Evolutionary conservation across 2,329 filamentous ascomycete species (phyloP).

Genomic region (Alternaria sp.): DNA sequence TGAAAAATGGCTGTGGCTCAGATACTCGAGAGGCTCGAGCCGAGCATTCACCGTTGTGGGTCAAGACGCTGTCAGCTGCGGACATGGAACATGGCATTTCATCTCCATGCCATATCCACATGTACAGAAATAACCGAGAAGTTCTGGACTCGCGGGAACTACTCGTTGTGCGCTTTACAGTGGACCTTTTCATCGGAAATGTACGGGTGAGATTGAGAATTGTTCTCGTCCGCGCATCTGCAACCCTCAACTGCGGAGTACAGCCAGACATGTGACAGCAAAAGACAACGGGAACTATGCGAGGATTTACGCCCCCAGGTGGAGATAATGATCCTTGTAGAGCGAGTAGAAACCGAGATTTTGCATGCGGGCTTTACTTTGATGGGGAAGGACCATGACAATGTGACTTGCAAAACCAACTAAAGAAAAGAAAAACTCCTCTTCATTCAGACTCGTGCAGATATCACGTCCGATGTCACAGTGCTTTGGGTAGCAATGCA

Average conservation of each 20-base stretch:
- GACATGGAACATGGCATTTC: not conserved
- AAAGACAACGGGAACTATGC: not conserved
- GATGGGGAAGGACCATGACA: not conserved
- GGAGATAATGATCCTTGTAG: not conserved
- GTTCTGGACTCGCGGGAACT: slow-evolving; percentile 8
- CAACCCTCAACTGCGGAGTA: not conserved
- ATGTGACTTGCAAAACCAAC: slow-evolving; percentile 1
- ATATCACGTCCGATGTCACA: not conserved
- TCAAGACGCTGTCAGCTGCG: not conserved
- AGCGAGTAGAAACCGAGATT: slow-evolving; percentile 3
- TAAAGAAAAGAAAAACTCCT: not conserved
- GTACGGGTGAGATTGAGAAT: slow-evolving; percentile 1
- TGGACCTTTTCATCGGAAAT: slow-evolving; percentile 5
- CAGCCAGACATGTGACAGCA: slow-evolving; percentile 2
- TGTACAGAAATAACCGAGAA: not conserved
- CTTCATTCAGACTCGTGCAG: not conserved
- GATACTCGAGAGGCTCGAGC: not conserved
- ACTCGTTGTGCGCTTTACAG: not conserved
- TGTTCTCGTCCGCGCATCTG: slow-evolving; percentile 9
- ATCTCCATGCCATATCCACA: not conserved
- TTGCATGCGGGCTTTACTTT: not conserved
- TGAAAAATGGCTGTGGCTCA: slow-evolving; percentile 1
- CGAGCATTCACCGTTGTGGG: not conserved
- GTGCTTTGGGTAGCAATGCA: slow-evolving; percentile 13
- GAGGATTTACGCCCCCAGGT: slow-evolving; percentile 4